Evolutionary conservation across 306 rosid genomes (phyloP).

Genomic region (Citrullus amarus): DNA sequence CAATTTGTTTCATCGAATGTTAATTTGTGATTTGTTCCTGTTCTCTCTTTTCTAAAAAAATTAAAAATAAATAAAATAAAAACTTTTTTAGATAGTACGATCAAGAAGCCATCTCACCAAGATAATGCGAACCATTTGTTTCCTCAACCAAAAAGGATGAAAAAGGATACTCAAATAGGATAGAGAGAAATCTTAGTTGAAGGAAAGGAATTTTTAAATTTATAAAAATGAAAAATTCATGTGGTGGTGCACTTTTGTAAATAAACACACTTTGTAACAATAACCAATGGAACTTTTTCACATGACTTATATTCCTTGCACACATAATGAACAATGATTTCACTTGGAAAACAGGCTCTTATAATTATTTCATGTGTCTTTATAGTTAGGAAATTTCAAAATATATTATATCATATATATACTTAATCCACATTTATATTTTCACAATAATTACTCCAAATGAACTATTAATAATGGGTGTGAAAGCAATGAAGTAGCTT

Average conservation of each 20-base stretch:
- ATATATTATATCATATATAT: not conserved
- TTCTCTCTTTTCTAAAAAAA: no score
- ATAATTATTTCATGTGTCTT: not conserved
- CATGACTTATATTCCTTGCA: not conserved
- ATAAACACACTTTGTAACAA: not conserved
- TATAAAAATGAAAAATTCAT: not conserved
- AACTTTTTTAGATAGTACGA: no score
- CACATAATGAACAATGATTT: constrained; percentile 1
- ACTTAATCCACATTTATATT: not conserved
- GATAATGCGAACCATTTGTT: no score
- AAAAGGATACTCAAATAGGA: no score
- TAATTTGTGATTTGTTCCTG: no score
- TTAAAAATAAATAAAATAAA: no score
- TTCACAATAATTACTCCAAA: not conserved
- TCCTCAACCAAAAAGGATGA: no score
- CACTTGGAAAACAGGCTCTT: not conserved
- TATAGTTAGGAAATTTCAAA: not conserved
- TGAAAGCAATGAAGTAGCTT: not conserved
- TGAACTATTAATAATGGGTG: not conserved
- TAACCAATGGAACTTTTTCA: not conserved
- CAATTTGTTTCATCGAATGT: no score
- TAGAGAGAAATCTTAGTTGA: no score
- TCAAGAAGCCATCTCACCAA: no score
- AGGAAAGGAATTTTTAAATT: no score
- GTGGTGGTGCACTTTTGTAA: not conserved